Base-by-base conservation (phyloP, 768 basidiomycete genomes). In the Calvatia gigantea region DNA sequence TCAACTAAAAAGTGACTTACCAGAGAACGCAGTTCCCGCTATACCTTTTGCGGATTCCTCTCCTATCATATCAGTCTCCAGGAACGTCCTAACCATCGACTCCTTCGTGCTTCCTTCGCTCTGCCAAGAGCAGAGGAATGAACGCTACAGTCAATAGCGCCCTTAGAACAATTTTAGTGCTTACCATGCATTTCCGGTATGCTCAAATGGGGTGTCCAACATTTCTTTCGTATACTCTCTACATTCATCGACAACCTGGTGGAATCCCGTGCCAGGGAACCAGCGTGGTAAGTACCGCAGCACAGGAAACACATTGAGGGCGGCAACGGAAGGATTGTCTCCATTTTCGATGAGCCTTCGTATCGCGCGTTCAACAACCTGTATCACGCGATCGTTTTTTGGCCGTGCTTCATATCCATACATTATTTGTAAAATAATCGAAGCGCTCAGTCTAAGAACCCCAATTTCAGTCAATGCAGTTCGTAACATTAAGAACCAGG, bases 191-290 rank as follows among this genome's bases (percentile, higher is more conserved):
- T 38, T 58, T 61, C 49, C 52, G 57, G 62, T 62, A 41, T 60
- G 57, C 8, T 64, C 60, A 33, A 65, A 64, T 0, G 65, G 65
- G 9, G 61, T 48, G 43, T 65, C 58, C 23, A 46, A 50, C 58
- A 69, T 59, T 11, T 62, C 51, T 8, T 56, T 37, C 1, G 60
- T 60, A 39, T 60, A 35, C 21, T 59, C 50, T 31, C 35, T 49
- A 5, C 53, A 51, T 32, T 62, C 56, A 37, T 55, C 45, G 5
- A 59, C 63, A n/a, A 58, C 52, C 8, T 44, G 45, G 28, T 66
- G 59, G 58, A 68, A 70, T 1, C 60, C 61, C 14, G 70, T 63
- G 2, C 70, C 71, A 4, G 71, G 70, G 48, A 71, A 65, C 70
- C 70, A 71, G 17, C 55, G 51, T 5, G 70, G 69, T 9, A 71